A percentile compares a stretch with the other conserved stretches of the same genome.
These are phyloP conservation scores for Linnemannia zychae DNA, from an alignment of 192 early-diverging fungal genomes.

Conservation along the genomic window DNA sequence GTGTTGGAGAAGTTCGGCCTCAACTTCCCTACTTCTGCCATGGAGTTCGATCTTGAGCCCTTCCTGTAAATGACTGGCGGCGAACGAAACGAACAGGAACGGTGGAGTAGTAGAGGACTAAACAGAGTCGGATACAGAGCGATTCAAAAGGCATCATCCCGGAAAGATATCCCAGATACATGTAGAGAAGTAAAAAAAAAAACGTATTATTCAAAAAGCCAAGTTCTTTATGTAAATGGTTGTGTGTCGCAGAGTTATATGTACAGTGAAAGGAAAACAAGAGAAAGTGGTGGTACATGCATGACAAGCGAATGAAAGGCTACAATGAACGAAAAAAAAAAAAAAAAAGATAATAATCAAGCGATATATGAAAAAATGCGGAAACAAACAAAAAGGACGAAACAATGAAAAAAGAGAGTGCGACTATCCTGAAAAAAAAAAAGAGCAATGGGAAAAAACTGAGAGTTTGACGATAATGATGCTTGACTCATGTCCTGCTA, in stretches of 20 bases:
- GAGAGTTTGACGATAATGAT: background rate
- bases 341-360: background rate
- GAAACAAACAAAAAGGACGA: background rate
- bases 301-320: background rate
- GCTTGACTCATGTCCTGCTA: background rate
- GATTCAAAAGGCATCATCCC: background rate
- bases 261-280: background rate
- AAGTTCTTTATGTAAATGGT: background rate
- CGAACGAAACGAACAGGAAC: background rate
- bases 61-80: conserved; percentile 76
- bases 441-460: background rate
- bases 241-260: background rate
- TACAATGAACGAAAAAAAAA: background rate
- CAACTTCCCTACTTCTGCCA: conserved; percentile 84
- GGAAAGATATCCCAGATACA: background rate
- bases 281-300: background rate
- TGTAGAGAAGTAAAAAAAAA: background rate
- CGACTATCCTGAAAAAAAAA: background rate
- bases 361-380: too few species aligned
- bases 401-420: background rate
- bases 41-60: conserved; percentile 97
- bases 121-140: background rate
- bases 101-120: background rate
- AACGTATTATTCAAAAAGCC: background rate
- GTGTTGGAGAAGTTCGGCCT: conserved; percentile 90